A percentile compares a stretch with the other conserved stretches of the same genome.
These are phyloP conservation scores for Nannochloris sp. DNA, from an alignment of 139 green algal genomes.

Conservation along the genomic window DNA sequence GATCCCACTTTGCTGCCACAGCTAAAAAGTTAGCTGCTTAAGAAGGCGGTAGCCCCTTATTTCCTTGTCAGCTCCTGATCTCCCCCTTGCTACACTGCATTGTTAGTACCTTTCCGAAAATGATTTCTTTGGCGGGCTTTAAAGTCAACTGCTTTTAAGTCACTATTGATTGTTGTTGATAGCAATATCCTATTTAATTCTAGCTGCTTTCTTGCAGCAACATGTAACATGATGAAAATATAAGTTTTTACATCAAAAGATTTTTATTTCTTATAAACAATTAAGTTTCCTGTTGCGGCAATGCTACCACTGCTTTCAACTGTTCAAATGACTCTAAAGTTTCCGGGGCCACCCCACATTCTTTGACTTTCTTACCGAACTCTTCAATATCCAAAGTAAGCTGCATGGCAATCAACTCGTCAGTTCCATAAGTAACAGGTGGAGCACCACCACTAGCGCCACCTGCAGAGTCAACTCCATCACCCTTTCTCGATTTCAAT, in stretches of 20 bases:
- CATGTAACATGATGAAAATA: neutral
- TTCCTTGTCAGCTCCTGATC: neutral
- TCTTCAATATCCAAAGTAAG: conserved; percentile 72
- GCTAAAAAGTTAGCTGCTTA: conserved; percentile 38
- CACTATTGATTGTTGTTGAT: no score
- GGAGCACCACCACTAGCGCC: conserved; percentile 4
- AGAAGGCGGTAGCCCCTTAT: neutral
- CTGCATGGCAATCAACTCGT: conserved; percentile 88
- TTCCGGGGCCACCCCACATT: neutral
- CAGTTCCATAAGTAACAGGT: conserved; percentile 63
- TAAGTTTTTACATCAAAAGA: neutral
- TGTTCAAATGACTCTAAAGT: neutral
- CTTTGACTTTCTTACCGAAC: conserved; percentile 27
- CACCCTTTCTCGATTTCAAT: conserved; percentile 61
- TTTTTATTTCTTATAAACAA: neutral
- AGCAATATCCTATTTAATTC: no score
- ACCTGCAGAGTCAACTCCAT: conserved; percentile 18
- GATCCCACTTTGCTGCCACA: conserved; percentile 32
- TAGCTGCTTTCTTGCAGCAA: no score
- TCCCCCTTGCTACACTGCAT: no score
- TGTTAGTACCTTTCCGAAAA: no score
- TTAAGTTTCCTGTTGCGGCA: neutral
- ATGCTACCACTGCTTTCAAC: neutral
- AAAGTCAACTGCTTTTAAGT: no score
- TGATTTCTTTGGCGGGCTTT: no score